Evolutionary conservation across 2,329 filamentous ascomycete species (phyloP), one percentile per base, ranked within the genome.

Genomic region (Rasamsonia emersonii): DNA sequence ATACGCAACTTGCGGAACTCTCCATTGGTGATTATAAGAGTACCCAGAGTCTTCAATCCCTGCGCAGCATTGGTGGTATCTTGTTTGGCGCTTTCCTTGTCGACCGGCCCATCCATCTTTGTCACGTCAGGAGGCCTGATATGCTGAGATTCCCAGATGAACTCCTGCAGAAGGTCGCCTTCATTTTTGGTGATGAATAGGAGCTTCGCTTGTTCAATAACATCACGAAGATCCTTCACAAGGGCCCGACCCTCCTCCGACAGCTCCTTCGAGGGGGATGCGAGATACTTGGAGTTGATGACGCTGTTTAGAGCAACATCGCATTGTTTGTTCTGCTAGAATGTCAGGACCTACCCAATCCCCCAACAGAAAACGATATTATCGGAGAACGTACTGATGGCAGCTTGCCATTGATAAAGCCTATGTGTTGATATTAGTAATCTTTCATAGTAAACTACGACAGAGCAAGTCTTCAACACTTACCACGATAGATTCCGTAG

Each of bases 281-380:
- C 62, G 16, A 96, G 66, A 6, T 76, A 68, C 54, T 73, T 77
- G 44, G 82, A 88, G 19, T 70, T 69, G 30, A 95, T 70, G 47
- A 86, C 82, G 56, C 82, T 91, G 71, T 93, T 96, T 56, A 98
- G 64, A 17, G 91, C 88, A 29, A 95, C 72, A 65, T 96, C 91
- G 58, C 95, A 93, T 67, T 95, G 88, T 50, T 89, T 84, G 62
- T 95, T 95, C 81, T 86, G 50, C 37, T 27, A 45, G 38, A 33
- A 40, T 23, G 18, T 30, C n/a, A 28, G n/a, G 15, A 24, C 9
- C 30, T 7, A n/a, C 3, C 5, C n/a, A 19, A 3, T 11, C 4
- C 20, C 8, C 16, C 16, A 24, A 21, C 28, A 2, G 9, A 25
- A 28, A 17, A 15, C n/a, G n/a, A n/a, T n/a, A n/a, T n/a, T 3